Evolutionary conservation across 345 rosid species (phyloP).

Genomic region (Ailanthus altissimus): DNA sequence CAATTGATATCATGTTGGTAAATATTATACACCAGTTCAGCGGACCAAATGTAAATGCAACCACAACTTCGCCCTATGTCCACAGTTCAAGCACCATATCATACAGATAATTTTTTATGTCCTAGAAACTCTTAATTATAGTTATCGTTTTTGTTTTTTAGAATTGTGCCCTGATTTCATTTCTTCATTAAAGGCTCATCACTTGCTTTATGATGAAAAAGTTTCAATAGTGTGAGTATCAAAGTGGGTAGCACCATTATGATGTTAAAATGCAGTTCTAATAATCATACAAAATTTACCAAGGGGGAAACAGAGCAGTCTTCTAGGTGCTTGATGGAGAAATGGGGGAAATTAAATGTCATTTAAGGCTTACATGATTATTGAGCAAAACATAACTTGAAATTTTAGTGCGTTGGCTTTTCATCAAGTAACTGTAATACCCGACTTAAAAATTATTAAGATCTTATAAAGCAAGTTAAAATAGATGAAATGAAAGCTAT

Average conservation of each 20-base stretch:
- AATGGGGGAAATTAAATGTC: not conserved
- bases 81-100: conserved; percentile 70
- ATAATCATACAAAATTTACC: not conserved
- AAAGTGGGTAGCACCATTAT: not conserved
- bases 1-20: too few relatives aligned
- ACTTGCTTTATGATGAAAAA: not conserved
- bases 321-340: not conserved
- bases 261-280: not conserved
- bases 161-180: not conserved
- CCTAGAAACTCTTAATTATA: not conserved
- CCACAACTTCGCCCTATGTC: conserved; percentile 66
- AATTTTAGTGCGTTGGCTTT: not conserved
- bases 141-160: not conserved
- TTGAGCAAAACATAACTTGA: not conserved
- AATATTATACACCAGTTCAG: conserved; percentile 61
- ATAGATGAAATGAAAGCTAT: too few relatives aligned
- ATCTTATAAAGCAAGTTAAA: too few relatives aligned
- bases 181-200: not conserved
- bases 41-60: conserved; percentile 57
- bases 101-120: conserved; percentile 43
- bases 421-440: conserved; percentile 1
- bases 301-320: not conserved
- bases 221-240: too few relatives aligned
- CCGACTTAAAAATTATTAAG: too few relatives aligned
- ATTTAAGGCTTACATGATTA: not conserved